A percentile compares a stretch with the other conserved stretches of the same genome.
phyloP scores from a whole-genome alignment of 1,139 yeast genomes.

The Torulaspora globosa region DNA sequence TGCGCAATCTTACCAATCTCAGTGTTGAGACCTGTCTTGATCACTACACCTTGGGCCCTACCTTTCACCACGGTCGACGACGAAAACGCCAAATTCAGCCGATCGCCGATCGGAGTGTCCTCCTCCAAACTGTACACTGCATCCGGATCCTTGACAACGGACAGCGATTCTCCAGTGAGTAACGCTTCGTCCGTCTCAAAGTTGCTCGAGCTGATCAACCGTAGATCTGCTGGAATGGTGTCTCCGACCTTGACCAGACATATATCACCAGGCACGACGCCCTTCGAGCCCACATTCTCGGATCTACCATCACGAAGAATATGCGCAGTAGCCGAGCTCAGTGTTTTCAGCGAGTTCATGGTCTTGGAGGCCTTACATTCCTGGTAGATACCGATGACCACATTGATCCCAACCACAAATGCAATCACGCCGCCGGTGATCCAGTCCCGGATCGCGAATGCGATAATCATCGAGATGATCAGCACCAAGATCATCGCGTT shows the following conservation, averaged over 20 bases:
- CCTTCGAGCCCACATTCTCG: conserved; percentile 71
- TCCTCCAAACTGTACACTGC: conserved; percentile 37
- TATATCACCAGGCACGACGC: conserved; percentile 93
- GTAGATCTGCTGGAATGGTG: conserved; percentile 89
- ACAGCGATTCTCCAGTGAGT: conserved; percentile 90
- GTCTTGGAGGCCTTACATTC: conserved; percentile 94
- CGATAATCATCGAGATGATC: conserved; percentile 80
- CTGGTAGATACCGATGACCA: conserved; percentile 90
- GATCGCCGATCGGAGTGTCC: conserved; percentile 56
- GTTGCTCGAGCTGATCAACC: conserved; percentile 72
- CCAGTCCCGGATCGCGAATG: conserved; percentile 85
- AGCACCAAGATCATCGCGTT: conserved; percentile 86
- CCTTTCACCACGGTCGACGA: conserved; percentile 96
- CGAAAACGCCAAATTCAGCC: conserved; percentile 82
- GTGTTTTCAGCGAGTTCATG: conserved; percentile 80
- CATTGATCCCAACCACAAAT: conserved; percentile 85
- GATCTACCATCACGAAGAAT: conserved; percentile 75
- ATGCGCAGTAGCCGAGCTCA: conserved; percentile 92
- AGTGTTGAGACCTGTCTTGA: conserved; percentile 82
- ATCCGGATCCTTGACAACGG: conserved; percentile 59
- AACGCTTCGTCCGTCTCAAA: conserved; percentile 86
- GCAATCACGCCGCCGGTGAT: conserved; percentile 93
- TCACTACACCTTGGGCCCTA: conserved; percentile 85
- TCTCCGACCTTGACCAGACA: conserved; percentile 89
- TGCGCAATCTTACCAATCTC: conserved; percentile 90